Base-by-base conservation (phyloP, 495 filamentous ascomycete species). In the Penicillium argentinense region DNA sequence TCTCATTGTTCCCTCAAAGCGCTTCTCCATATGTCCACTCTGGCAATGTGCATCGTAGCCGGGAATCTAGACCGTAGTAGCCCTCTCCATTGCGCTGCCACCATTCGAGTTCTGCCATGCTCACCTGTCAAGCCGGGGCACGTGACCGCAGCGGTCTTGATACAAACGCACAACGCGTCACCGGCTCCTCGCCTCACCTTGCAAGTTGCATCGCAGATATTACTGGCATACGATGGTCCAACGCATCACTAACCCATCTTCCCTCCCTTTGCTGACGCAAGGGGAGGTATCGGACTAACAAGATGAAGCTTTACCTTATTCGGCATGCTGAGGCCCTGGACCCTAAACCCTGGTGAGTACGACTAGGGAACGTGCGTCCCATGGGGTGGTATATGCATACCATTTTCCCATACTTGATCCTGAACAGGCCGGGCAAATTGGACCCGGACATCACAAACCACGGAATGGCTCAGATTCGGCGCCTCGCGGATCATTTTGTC, bases 261-360 rank as follows among this genome's bases (percentile, higher is more conserved):
- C n/a, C n/a, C n/a, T n/a, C n/a, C n/a, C n/a, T n/a, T n/a, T n/a
- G n/a, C n/a, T n/a, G n/a, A n/a, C n/a, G n/a, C n/a, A n/a, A n/a
- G n/a, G n/a, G n/a, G n/a, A n/a, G 9, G 5, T 4, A 21, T 5
- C 17, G 9, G 12, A 7, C 18, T 13, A 16, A 12, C 28, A 39
- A 12, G 5, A 86, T 93, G 87, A 81, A 74, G 61, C 66, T 96
- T 34, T 79, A 88, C 59, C 79, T 96, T 38, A 83, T 93, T 48
- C 80, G 90, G 40, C 90, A 96, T 70, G 91, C 84, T 47, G 91
- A 96, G 66, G 91, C 90, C 3, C 84, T 91, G 32, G 84, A 93
- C 65, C 12, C 14, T 12, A 0, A 12, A 28, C 25, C 12, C 25
- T 12, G 25, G 25, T 6, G 25, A 28, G 6, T 28, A 5, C 25